phyloP scores from a whole-genome alignment of 2,329 filamentous ascomycete species.

The Colletotrichum sp. region DNA sequence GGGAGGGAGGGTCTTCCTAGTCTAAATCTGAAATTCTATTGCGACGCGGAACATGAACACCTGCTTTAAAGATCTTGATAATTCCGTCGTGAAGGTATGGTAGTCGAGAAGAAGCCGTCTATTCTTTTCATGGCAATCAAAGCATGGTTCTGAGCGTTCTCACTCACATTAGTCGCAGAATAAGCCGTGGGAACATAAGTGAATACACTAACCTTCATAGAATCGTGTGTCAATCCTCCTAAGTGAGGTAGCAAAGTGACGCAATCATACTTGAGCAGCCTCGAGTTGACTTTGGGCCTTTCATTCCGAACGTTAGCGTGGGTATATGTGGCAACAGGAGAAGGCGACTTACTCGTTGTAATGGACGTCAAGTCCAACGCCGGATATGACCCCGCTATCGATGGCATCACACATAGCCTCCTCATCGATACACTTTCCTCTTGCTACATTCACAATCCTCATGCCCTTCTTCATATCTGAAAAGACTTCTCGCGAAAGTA shows the following conservation, averaged over 20 bases:
- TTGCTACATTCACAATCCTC: constrained; percentile 24
- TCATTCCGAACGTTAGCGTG: not conserved
- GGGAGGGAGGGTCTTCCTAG: no score
- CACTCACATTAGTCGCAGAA: no score
- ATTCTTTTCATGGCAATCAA: not conserved
- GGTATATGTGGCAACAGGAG: fast-evolving
- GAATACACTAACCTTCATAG: not conserved
- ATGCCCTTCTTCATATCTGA: constrained; percentile 20
- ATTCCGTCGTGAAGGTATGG: fast-evolving
- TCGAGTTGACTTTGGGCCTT: not conserved
- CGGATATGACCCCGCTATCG: constrained; percentile 10
- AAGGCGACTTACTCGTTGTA: constrained; percentile 15
- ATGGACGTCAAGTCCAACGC: constrained; percentile 24
- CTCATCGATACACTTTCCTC: constrained; percentile 25
- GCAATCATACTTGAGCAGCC: not conserved
- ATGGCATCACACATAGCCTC: constrained; percentile 23
- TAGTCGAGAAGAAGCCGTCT: not conserved
- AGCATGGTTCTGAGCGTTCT: not conserved
- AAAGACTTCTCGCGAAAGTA: constrained; percentile 10
- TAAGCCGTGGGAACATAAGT: no score
- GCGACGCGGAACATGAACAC: fast-evolving
- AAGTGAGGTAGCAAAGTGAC: constrained; percentile 4
- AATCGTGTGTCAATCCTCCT: not conserved
- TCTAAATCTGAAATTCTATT: no score
- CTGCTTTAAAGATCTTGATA: fast-evolving